These are phyloP conservation scores for Blepharisma undulans DNA, from an alignment of 169 alveolate genomes.

Conservation along the genomic window DNA sequence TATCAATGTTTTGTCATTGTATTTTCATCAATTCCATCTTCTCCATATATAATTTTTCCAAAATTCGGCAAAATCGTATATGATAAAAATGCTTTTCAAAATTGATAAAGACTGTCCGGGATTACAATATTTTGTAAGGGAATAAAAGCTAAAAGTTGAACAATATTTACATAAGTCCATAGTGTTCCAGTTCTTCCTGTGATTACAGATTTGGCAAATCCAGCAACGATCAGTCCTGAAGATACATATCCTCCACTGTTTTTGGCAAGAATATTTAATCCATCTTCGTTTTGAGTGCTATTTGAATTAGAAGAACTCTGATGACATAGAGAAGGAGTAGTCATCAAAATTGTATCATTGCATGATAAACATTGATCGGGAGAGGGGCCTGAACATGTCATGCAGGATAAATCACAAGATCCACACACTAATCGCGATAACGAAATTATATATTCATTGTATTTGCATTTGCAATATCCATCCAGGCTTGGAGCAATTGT, in stretches of 20 bases:
- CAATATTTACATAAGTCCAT: neutral
- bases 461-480: no score
- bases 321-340: neutral
- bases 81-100: neutral
- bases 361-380: neutral
- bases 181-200: neutral
- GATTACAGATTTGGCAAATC: neutral
- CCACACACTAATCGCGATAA: no score
- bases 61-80: neutral
- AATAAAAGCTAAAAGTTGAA: neutral
- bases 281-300: neutral
- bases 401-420: neutral
- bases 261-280: neutral
- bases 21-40: neutral
- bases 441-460: no score
- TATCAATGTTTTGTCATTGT: no score
- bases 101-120: neutral
- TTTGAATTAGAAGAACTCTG: neutral
- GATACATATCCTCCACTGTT: neutral
- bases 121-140: conserved; percentile 1
- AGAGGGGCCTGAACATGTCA: neutral
- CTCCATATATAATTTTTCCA: neutral
- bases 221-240: neutral
- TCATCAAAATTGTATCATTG: neutral
- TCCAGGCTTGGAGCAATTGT: no score